phyloP scores from a whole-genome alignment of 202 grass and related monocot genomes.

The Brachypodium distachyon region DNA sequence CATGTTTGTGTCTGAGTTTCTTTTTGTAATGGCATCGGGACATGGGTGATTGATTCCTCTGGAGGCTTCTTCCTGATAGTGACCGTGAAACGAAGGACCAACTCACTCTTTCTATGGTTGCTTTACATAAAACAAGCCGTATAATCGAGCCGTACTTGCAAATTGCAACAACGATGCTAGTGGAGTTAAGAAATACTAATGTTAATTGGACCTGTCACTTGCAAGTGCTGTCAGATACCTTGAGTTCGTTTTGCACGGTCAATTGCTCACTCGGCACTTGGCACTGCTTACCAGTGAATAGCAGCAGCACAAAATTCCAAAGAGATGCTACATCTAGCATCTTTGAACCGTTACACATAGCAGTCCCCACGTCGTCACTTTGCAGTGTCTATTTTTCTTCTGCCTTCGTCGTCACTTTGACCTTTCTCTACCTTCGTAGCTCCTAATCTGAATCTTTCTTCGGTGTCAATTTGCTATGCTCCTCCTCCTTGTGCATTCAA shows the following conservation, averaged over 20 bases:
- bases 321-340: neutral
- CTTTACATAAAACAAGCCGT: neutral
- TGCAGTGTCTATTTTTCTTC: too few species aligned
- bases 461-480: too few species aligned
- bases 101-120: neutral
- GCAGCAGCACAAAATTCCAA: neutral
- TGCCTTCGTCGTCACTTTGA: too few species aligned
- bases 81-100: neutral
- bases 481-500: neutral
- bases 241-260: neutral
- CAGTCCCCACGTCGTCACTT: neutral
- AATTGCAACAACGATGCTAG: neutral
- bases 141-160: neutral
- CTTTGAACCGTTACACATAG: too few species aligned
- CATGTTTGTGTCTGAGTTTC: neutral
- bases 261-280: neutral
- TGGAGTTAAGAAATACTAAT: neutral
- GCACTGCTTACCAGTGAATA: neutral
- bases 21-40: neutral
- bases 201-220: neutral
- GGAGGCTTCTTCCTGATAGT: neutral
- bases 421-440: too few species aligned
- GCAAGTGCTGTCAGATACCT: neutral
- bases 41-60: neutral
- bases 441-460: too few species aligned